These are phyloP conservation scores for Xerocomellus amylosporus DNA, from an alignment of 768 basidiomycete species.

Conservation along the genomic window DNA sequence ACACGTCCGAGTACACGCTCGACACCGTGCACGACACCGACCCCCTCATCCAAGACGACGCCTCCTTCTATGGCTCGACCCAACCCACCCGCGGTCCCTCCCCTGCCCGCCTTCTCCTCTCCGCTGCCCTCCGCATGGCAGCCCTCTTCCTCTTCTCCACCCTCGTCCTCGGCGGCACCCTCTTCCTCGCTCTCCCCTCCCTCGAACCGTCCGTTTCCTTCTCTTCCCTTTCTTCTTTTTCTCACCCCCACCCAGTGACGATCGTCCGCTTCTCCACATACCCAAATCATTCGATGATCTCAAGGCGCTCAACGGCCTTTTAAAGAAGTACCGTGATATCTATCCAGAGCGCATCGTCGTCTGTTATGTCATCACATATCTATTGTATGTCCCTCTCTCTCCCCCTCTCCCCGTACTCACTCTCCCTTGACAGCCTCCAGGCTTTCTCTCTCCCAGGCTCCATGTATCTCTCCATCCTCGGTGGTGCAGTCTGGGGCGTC, in stretches of 20 bases:
- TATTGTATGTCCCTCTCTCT: conserved; percentile 66
- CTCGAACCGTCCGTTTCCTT: conserved; percentile 63
- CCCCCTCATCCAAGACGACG: conserved; percentile 33
- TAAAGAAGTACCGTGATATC: conserved; percentile 90
- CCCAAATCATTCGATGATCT: conserved; percentile 88
- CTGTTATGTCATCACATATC: conserved; percentile 85
- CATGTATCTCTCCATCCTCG: conserved; percentile 97
- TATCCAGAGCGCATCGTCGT: conserved; percentile 83
- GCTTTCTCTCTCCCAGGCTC: conserved; percentile 96
- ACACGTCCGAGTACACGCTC: conserved; percentile 61
- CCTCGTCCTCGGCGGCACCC: conserved; percentile 64
- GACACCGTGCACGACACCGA: conserved; percentile 47
- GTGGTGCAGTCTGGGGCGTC: conserved; percentile 94
- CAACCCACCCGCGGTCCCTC: conserved; percentile 36
- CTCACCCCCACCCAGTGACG: conserved; percentile 48
- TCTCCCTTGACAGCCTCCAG: conserved; percentile 62
- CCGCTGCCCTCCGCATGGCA: conserved; percentile 82
- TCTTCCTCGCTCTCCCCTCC: conserved; percentile 80
- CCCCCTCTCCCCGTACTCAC: conserved; percentile 6
- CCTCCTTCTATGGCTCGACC: conserved; percentile 50
- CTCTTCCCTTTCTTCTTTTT: background rate
- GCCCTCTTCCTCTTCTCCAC: conserved; percentile 71
- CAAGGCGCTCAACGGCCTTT: conserved; percentile 75
- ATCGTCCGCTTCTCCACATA: conserved; percentile 72
- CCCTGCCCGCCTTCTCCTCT: conserved; percentile 61